Evolutionary conservation across 2,329 filamentous ascomycete genomes (phyloP).

Genomic region (Apiospora malaysiana): DNA sequence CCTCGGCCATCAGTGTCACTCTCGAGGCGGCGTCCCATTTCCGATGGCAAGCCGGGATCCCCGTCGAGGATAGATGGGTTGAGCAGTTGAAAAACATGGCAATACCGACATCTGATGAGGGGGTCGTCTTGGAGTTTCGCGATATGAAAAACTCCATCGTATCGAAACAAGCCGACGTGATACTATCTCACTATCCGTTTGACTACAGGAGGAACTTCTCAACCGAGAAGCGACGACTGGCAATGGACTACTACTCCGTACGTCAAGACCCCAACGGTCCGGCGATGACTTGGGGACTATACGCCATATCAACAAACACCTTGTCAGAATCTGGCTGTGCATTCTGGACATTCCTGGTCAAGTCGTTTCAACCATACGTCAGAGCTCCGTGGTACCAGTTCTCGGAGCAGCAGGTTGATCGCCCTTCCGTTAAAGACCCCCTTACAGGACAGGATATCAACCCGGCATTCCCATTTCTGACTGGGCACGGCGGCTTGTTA

Average conservation of each 20-base stretch:
- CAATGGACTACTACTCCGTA: slow-evolving; percentile 18
- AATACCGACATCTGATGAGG: slow-evolving; percentile 11
- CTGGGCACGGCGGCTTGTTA: slow-evolving; percentile 6
- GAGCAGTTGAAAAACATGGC: slow-evolving; percentile 11
- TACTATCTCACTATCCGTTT: slow-evolving; percentile 18
- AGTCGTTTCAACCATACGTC: slow-evolving; percentile 14
- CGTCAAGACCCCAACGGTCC: slow-evolving; percentile 19
- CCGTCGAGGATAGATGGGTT: background rate
- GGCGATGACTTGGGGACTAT: slow-evolving; percentile 19
- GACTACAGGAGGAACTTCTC: background rate
- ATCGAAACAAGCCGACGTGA: slow-evolving; percentile 17
- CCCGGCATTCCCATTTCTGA: slow-evolving; percentile 14
- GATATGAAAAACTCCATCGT: slow-evolving; percentile 16
- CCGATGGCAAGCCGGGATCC: background rate
- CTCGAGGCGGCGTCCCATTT: slow-evolving; percentile 4
- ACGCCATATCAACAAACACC: slow-evolving; percentile 19
- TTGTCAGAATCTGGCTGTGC: background rate
- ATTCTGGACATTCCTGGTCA: slow-evolving; percentile 20
- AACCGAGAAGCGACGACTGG: background rate
- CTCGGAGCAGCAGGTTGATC: slow-evolving; percentile 17
- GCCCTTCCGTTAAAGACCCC: slow-evolving; percentile 1
- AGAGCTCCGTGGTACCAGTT: slow-evolving; percentile 19
- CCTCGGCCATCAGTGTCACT: background rate
- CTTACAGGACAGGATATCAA: slow-evolving; percentile 13
- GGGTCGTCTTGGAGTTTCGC: slow-evolving; percentile 8